phyloP scores from a whole-genome alignment of 148 eudicot species.

The Limonium bicolor region DNA sequence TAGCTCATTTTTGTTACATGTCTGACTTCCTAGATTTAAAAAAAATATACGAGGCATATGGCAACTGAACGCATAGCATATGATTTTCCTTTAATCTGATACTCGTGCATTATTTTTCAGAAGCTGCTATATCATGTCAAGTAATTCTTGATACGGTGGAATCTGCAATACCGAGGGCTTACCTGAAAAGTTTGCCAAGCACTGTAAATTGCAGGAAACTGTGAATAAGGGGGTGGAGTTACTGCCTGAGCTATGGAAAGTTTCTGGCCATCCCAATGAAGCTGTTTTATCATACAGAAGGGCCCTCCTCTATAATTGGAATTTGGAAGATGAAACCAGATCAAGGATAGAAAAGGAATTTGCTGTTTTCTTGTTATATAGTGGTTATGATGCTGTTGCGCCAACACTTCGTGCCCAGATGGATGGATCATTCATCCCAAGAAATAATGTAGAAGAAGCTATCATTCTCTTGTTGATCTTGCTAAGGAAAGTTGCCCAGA shows the following conservation, averaged over 20 bases:
- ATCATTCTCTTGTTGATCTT: slow-evolving; percentile 52
- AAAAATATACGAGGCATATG: no score
- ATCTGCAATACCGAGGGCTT: slow-evolving; percentile 68
- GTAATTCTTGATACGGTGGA: slow-evolving; percentile 57
- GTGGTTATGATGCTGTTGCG: slow-evolving; percentile 55
- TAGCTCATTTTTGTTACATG: no score
- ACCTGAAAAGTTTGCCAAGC: slow-evolving; percentile 36
- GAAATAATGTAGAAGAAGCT: slow-evolving; percentile 73
- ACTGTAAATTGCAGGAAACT: slow-evolving; percentile 53
- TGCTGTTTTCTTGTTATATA: slow-evolving; percentile 60
- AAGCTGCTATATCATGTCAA: slow-evolving; percentile 83
- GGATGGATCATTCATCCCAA: slow-evolving; percentile 62
- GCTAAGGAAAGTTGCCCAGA: slow-evolving; percentile 23
- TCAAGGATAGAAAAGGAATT: slow-evolving; percentile 48
- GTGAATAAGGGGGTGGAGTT: slow-evolving; percentile 58
- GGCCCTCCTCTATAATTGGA: slow-evolving; percentile 63
- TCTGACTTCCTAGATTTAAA: no score
- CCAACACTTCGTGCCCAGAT: slow-evolving; percentile 55
- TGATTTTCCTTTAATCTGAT: no score
- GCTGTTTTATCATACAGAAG: slow-evolving; percentile 53
- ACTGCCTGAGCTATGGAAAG: slow-evolving; percentile 68
- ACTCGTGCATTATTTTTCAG: slow-evolving; percentile 58
- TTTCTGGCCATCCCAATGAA: slow-evolving; percentile 33
- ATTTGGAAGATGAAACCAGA: slow-evolving; percentile 44
- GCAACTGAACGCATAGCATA: no score